Evolutionary conservation across 2,329 filamentous ascomycete genomes (phyloP), one percentile per base, ranked within the genome.

Genomic region (Paecilomyces sp.): DNA sequence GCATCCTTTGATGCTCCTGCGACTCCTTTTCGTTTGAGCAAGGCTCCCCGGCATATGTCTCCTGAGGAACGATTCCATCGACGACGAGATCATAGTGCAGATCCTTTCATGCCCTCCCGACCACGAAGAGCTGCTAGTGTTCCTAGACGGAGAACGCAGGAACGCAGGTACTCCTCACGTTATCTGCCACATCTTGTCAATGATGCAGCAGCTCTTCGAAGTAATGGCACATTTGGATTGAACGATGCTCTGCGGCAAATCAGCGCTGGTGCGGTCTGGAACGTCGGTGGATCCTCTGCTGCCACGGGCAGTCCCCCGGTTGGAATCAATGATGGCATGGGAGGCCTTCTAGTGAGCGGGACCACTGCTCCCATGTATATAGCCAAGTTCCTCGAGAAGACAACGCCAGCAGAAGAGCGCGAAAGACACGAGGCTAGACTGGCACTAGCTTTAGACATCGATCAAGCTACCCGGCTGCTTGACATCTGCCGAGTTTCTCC

Each of bases 361-460:
- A 89, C 88, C 1, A 90, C 86, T 69, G 90, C 90, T 47, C 88
- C 87, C 5, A 74, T 83, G 65, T 83, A 84, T 69, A 79, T 76
- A 33, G 85, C 83, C 54, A 79, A 77, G 57, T 88, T 87, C 67
- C 70, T 84, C 34, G 76, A 80, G 47, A 76, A 74, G 57, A 70
- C 72, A 24, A 79, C 79, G 36, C 74, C 79, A 1, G 81, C 84
- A 41, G 85, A 89, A 41, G 85, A 91, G 50, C 76, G 82, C 12
- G 84, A 88, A 59, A 85, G 84, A 57, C 89, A 96, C 69, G 85
- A 89, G 67, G 83, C 84, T 50, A 85, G 91, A 30, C 76, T 99
- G 58, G 92, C 92, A 8, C 79, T 88, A 15, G 94, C 94, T 2
- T 80, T 97, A 57, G 84, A 90, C n/a, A 82, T 97, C 61, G 87